Conservation (phyloP, 2,329 filamentous ascomycete species). For the Alternaria incomplexa region DNA sequence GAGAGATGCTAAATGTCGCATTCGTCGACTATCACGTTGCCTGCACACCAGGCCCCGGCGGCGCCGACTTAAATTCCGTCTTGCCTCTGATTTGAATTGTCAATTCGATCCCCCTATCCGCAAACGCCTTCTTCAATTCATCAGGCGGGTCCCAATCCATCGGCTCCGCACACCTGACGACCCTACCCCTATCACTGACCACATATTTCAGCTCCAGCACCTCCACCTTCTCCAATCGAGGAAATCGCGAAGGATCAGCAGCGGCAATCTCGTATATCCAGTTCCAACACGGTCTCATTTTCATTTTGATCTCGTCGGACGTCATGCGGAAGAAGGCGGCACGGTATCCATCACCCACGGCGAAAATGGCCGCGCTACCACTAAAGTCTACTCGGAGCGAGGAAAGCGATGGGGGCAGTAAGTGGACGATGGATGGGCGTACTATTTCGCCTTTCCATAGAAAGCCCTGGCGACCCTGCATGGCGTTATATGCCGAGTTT, state of each 20-base stretch:
- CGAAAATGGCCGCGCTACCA: background rate
- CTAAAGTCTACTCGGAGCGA: background rate
- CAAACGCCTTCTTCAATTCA: background rate
- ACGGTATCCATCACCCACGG: background rate
- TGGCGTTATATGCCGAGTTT: background rate
- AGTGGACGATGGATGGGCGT: background rate
- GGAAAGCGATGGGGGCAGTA: background rate
- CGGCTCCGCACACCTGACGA: background rate
- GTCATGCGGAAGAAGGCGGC: background rate
- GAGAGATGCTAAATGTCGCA: background rate
- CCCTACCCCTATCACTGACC: background rate
- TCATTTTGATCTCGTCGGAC: background rate
- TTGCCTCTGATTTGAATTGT: background rate
- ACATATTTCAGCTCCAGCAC: background rate
- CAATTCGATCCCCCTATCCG: background rate
- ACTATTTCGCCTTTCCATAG: background rate
- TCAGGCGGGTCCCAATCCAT: background rate
- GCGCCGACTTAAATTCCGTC: background rate
- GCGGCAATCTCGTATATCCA: background rate
- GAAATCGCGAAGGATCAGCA: background rate
- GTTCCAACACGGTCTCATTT: background rate
- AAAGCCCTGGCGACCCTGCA: background rate
- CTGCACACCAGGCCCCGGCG: background rate
- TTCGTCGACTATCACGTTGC: background rate
- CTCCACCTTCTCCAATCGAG: background rate